Base-by-base conservation (phyloP, 371 early-diverging fungal genomes). In the Globomyces sp. region DNA sequence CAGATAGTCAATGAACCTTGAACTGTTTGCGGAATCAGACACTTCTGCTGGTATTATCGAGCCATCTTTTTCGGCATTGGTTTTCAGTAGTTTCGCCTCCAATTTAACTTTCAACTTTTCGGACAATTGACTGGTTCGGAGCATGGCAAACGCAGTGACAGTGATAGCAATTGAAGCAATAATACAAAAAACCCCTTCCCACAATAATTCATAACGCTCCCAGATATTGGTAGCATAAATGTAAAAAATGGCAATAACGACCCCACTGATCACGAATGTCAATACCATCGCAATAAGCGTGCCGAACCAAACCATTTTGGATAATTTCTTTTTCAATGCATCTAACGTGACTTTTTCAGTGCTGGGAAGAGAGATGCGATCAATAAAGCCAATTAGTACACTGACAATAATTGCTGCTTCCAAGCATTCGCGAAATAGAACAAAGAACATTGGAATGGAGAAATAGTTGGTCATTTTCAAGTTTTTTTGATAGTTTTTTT, bases 371-470 rank as follows among this genome's bases (percentile, higher is more conserved):
- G 24, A 24, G 24, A 24, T 24, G 74, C 84, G 86, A 50, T 71
- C 70, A 69, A 89, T 64, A 74, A 91, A 90, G 1, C 92, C 78
- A 46, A 90, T 80, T 52, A 92, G 71, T 43, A 94, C 90, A 3
- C 90, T 87, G 49, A 93, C 81, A 69, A 93, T 87, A 68, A 93
- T 86, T 36, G 90, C 85, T 4, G 89, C 90, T 77, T 94, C 94
- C 2, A 85, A 80, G 47, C 92, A 89, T 78, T 92, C 92, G 61
- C 94, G 83, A 67, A 92, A 87, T 58, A 93, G 68, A 58, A 93
- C 88, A 65, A 93, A 91, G 74, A 90, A 93, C 60, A 91, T 83
- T 0, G 92, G 90, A 2, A 90, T 81, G 48, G 87, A 84, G 74
- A 92, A 91, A 13, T 58, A 63, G 24, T 24, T 24, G 24, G 24